phyloP scores from a whole-genome alignment of 1,284 basidiomycete genomes.

The Austroboletus niveus region DNA sequence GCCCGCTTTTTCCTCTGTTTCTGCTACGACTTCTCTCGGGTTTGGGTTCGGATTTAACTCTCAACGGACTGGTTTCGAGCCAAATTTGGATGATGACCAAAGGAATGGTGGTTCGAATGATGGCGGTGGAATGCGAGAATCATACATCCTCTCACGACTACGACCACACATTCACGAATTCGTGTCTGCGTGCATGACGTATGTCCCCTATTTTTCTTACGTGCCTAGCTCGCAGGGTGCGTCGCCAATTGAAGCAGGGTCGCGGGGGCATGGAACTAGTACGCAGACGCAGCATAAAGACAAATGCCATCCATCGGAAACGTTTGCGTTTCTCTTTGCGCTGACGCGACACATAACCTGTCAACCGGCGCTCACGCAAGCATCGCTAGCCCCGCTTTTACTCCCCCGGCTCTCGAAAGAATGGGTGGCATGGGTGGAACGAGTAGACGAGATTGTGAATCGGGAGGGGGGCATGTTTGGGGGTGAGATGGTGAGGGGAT shows the following conservation, averaged over 20 bases:
- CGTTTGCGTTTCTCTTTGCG: slow-evolving; percentile 65
- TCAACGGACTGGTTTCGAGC: slow-evolving; percentile 24
- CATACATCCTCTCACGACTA: slow-evolving; percentile 72
- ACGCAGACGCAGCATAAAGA: slow-evolving; percentile 55
- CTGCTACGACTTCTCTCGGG: slow-evolving; percentile 40
- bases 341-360: slow-evolving; percentile 65
- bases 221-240: slow-evolving; percentile 32
- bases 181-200: slow-evolving; percentile 69
- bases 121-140: slow-evolving; percentile 65
- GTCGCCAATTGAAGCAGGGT: slow-evolving; percentile 27
- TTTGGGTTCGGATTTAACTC: slow-evolving; percentile 44
- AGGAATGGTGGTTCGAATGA: slow-evolving; percentile 20
- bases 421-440: slow-evolving; percentile 75
- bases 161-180: slow-evolving; percentile 73
- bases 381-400: slow-evolving; percentile 53
- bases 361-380: slow-evolving; percentile 64
- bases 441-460: slow-evolving; percentile 66
- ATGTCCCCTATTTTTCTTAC: slow-evolving; percentile 79
- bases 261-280: slow-evolving; percentile 40
- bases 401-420: slow-evolving; percentile 63
- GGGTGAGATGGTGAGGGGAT: slow-evolving; percentile 59
- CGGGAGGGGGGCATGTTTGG: slow-evolving; percentile 77
- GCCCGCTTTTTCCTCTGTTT: slow-evolving; percentile 36
- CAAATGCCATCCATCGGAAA: slow-evolving; percentile 67
- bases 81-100: slow-evolving; percentile 27